These are phyloP conservation scores for Rhodotorula graminis DNA, from an alignment of 768 basidiomycete species.

Conservation along the genomic window DNA sequence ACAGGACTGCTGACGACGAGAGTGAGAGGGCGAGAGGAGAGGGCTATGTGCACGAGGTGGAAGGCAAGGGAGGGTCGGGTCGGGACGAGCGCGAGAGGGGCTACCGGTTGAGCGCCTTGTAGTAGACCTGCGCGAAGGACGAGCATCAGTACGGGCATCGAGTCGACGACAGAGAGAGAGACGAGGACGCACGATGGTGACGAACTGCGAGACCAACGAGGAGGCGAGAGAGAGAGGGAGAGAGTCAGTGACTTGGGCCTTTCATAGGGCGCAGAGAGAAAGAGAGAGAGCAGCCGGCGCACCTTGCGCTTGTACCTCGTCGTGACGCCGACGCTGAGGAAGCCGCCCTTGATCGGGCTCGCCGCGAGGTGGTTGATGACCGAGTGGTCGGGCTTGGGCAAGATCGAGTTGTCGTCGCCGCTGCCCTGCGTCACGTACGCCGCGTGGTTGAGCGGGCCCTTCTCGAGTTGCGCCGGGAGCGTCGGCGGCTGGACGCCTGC, in stretches of 20 bases:
- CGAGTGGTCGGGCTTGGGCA: constrained; percentile 88
- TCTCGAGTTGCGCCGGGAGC: constrained; percentile 85
- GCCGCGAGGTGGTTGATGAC: constrained; percentile 89
- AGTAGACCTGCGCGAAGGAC: constrained; percentile 24
- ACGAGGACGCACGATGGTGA: constrained; percentile 31
- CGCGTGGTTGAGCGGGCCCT: constrained; percentile 73
- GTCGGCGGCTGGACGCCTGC: constrained; percentile 62
- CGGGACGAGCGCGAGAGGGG: neutral
- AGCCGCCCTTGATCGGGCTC: constrained; percentile 88
- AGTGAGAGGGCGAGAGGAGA: neutral
- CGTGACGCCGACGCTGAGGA: constrained; percentile 85
- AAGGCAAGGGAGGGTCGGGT: neutral
- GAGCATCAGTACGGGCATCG: neutral
- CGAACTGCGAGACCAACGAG: constrained; percentile 19
- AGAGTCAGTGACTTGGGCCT: neutral
- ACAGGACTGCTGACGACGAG: neutral
- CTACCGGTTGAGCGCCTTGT: constrained; percentile 26
- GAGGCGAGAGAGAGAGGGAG: neutral
- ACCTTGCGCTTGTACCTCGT: constrained; percentile 90
- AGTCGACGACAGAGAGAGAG: neutral
- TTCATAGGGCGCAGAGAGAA: neutral
- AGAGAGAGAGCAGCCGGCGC: neutral
- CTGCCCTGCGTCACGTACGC: constrained; percentile 42
- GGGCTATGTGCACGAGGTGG: neutral
- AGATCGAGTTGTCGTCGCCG: constrained; percentile 76